phyloP scores from a whole-genome alignment of 106 monocot species.

The Platanthera guangdongensis region DNA sequence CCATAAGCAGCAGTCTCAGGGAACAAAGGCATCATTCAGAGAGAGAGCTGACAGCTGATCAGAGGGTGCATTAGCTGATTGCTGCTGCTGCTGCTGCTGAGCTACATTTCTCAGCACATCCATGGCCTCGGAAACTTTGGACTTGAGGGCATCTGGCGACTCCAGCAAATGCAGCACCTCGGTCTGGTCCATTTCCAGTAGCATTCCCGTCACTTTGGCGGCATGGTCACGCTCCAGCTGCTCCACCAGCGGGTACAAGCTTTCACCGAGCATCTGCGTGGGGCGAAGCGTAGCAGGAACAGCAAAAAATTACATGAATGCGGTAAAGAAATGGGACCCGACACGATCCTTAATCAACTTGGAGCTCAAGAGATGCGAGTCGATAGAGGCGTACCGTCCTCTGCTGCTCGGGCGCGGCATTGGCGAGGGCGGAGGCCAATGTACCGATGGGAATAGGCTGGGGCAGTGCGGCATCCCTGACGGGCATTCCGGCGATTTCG shows the following conservation, averaged over 20 bases:
- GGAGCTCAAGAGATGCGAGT: too few relatives aligned
- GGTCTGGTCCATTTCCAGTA: conserved; percentile 69
- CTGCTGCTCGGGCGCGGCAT: conserved; percentile 54
- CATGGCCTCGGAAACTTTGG: conserved; percentile 58
- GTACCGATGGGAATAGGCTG: conserved; percentile 43
- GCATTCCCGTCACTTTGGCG: conserved; percentile 40
- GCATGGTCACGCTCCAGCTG: conserved; percentile 50
- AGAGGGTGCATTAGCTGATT: conserved; percentile 28
- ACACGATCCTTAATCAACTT: background rate
- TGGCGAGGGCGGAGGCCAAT: conserved; percentile 50
- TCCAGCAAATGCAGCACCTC: conserved; percentile 62
- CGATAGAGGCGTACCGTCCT: conserved; percentile 29
- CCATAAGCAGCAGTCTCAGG: background rate
- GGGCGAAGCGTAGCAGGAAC: too few relatives aligned
- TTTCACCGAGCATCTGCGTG: conserved; percentile 58
- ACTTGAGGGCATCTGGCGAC: conserved; percentile 50
- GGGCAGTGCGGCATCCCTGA: conserved; percentile 23
- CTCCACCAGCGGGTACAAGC: conserved; percentile 50
- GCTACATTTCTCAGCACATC: conserved; percentile 48
- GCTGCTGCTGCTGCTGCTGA: conserved; percentile 45
- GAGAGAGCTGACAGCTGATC: conserved; percentile 58
- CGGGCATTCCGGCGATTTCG: conserved; percentile 31
- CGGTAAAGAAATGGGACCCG: too few relatives aligned
- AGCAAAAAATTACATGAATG: too few relatives aligned
- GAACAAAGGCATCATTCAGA: conserved; percentile 33